Base-by-base conservation (phyloP, 441 rosid genomes). In the Hura crepitans region DNA sequence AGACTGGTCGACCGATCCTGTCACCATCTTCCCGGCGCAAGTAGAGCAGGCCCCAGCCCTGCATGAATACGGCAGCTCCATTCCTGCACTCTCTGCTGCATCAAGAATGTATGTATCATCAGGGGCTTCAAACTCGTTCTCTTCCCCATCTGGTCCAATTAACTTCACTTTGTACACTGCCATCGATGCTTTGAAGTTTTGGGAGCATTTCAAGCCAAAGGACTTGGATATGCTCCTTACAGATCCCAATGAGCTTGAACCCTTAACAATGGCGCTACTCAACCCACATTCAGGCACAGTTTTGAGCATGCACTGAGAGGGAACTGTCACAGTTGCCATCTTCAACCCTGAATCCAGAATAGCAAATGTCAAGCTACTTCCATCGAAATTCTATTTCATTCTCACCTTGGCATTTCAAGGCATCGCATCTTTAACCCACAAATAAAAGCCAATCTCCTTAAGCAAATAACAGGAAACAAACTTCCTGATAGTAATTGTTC, bases 41-140 rank as follows among this genome's bases (percentile, higher is more conserved):
- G 88, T 94, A 3, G 89, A 91, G 84, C 98, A 91, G 2, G 97
- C 92, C 11, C 97, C 97, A 1, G 97, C 96, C 81, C 92, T 78
- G 86, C 97, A 90, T n/a, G 97, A 94, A 74, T 86, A 90, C 6
- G 97, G 99, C 79, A 92, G 81, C 14, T 94, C 99, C 0, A 87
- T 63, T 68, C 97, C 99, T 0, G 92, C 96, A 27, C 49, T 69
- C 84, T 94, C 99, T 1, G 96, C 97, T 11, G 96, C 86, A 70
- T 92, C 97, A 15, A 94, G 81, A 62, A 94, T 86, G 88, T 83
- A 90, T 10, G 79, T 30, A 65, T 89, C 89, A 4, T 89, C 94
- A 0, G 77, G 69, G 35, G 90, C 93, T 22, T 92, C 90, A 0
- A 94, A 85, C 71, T 86, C 96, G 0, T 62, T 51, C 79, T 72